A percentile compares a stretch with the other conserved stretches of the same genome.
Conservation (phyloP, 2,329 filamentous ascomycete genomes). For the Cladorrhinum sp. region DNA sequence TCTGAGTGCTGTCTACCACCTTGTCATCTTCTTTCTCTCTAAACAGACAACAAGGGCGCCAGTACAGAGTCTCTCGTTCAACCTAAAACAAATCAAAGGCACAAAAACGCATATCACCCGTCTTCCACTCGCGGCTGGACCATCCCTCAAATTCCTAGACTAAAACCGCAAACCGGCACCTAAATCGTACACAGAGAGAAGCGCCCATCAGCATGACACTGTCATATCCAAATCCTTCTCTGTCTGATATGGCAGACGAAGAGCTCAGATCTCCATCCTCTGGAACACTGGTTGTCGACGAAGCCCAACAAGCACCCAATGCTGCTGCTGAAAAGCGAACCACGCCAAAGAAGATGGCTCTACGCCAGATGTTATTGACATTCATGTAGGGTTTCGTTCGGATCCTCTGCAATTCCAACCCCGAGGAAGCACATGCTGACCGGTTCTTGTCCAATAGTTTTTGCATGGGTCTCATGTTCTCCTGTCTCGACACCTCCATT, state of each 20-base stretch:
- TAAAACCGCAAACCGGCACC: neutral
- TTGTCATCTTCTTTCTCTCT: neutral
- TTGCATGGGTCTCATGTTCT: constrained; percentile 53
- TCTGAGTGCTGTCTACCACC: neutral
- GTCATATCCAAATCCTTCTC: constrained; percentile 23
- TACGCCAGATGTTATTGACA: constrained; percentile 21
- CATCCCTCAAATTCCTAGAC: neutral
- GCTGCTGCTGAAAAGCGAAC: neutral
- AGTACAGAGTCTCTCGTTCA: neutral
- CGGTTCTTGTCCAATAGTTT: constrained; percentile 37
- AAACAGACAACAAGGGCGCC: neutral
- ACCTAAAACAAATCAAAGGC: neutral
- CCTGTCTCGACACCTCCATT: constrained; percentile 56
- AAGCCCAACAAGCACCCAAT: neutral
- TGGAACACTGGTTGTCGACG: neutral
- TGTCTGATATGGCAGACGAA: constrained; percentile 21
- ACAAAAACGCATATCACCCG: neutral
- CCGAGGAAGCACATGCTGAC: neutral
- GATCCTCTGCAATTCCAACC: neutral
- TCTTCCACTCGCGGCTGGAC: neutral
- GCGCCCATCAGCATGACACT: constrained; percentile 13
- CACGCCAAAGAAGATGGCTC: constrained; percentile 1
- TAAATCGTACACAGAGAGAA: neutral
- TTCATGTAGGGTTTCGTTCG: constrained; percentile 17
- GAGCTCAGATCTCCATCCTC: neutral